Evolutionary conservation across 2,329 filamentous ascomycete species (phyloP).

Genomic region (Alternaria metachromatica): DNA sequence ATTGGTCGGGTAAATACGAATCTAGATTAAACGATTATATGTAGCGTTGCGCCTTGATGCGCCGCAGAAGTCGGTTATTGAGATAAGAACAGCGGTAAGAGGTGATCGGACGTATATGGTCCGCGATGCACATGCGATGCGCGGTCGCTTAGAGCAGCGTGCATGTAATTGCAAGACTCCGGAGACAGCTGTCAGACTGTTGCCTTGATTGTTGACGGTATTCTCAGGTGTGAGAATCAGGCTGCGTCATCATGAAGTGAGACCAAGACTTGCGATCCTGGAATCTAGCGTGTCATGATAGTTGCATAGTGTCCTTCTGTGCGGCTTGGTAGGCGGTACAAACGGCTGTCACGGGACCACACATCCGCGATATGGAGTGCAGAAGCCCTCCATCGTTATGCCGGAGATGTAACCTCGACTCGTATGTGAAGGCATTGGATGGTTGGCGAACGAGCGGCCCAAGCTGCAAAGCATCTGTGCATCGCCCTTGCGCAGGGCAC

Average conservation of each 20-base stretch:
- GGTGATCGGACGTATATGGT: not conserved
- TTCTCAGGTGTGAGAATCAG: not conserved
- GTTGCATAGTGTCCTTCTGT: not conserved
- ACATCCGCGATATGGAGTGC: not conserved
- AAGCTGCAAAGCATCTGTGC: conserved; percentile 21
- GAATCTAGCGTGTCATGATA: not conserved
- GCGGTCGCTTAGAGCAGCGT: conserved; percentile 11
- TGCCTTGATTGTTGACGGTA: not conserved
- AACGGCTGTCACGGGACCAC: conserved; percentile 1
- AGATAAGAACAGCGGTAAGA: conserved; percentile 10
- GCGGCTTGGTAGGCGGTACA: conserved; percentile 4
- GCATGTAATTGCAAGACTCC: not conserved
- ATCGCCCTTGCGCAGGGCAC: conserved; percentile 16
- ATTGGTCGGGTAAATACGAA: conserved; percentile 8
- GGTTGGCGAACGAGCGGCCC: conserved; percentile 18
- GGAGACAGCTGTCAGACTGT: conserved; percentile 3
- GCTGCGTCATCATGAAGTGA: conserved; percentile 8
- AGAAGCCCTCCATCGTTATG: not conserved
- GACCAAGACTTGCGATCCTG: not conserved
- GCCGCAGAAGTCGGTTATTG: not conserved
- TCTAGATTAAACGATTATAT: conserved; percentile 6
- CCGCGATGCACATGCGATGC: conserved; percentile 10
- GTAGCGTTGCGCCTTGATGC: conserved; percentile 1
- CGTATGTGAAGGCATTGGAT: conserved; percentile 1
- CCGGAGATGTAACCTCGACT: not conserved